Conservation (phyloP, 2,329 filamentous ascomycete genomes). For the Chrysoporthe cubensis region DNA sequence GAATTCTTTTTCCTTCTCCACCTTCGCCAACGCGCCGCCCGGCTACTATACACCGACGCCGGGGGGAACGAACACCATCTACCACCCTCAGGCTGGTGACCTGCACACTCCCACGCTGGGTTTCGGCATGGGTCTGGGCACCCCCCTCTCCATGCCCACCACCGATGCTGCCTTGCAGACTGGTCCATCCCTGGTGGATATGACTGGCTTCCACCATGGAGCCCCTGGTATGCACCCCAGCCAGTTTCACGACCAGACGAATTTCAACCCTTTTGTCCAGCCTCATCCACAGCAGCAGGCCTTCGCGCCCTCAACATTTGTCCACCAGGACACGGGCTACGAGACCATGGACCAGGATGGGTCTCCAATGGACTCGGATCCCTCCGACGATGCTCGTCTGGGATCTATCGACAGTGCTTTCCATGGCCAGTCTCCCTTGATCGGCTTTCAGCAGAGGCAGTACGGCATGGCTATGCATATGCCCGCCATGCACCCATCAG, state of each 20-base stretch:
- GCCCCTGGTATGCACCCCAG: constrained; percentile 43
- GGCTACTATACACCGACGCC: constrained; percentile 90
- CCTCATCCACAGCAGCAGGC: constrained; percentile 58
- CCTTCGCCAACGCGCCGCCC: constrained; percentile 77
- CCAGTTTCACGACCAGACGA: constrained; percentile 64
- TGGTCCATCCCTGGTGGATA: constrained; percentile 62
- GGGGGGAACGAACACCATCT: constrained; percentile 77
- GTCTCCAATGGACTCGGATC: constrained; percentile 65
- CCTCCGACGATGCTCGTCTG: constrained; percentile 52
- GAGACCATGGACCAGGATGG: constrained; percentile 79
- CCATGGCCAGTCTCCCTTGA: constrained; percentile 63
- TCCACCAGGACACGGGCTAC: constrained; percentile 79
- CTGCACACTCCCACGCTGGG: constrained; percentile 80
- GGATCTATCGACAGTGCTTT: constrained; percentile 63
- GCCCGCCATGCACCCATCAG: constrained; percentile 52
- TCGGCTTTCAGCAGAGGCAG: constrained; percentile 57
- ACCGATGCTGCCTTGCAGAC: constrained; percentile 68
- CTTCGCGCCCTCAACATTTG: constrained; percentile 79
- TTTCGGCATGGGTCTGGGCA: constrained; percentile 76
- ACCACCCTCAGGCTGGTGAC: constrained; percentile 83
- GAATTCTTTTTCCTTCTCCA: constrained; percentile 78
- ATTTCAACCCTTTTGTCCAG: constrained; percentile 74
- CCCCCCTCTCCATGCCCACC: constrained; percentile 78
- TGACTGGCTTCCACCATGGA: constrained; percentile 66
- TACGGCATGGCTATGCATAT: constrained; percentile 52